Percentiles rank a stretch among this genome's conserved stretches.
Evolutionary conservation across 2,329 filamentous ascomycete genomes (phyloP).

Genomic region (Talaromyces sp.): DNA sequence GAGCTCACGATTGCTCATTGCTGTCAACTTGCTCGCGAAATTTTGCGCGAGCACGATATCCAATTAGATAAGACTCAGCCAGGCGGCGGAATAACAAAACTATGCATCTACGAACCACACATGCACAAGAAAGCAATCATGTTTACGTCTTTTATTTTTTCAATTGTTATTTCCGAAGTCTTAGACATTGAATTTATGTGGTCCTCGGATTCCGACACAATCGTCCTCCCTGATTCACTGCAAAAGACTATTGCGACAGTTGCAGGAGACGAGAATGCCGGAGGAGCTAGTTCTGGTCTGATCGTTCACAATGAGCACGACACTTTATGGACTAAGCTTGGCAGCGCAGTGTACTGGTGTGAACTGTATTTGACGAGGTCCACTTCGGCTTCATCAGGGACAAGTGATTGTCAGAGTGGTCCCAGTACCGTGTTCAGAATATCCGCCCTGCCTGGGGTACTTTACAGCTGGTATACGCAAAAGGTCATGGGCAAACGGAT

Average conservation of each 20-base stretch:
- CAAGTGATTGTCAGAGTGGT: slow-evolving; percentile 38
- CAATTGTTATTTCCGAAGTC: slow-evolving; percentile 31
- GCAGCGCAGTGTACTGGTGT: slow-evolving; percentile 35
- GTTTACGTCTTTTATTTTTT: slow-evolving; percentile 38
- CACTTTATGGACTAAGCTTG: slow-evolving; percentile 29
- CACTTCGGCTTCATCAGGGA: slow-evolving; percentile 28
- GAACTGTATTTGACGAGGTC: slow-evolving; percentile 36
- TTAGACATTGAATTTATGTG: slow-evolving; percentile 36
- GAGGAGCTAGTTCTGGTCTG: slow-evolving; percentile 34
- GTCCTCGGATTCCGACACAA: slow-evolving; percentile 38
- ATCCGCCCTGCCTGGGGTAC: slow-evolving; percentile 28
- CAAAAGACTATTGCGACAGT: slow-evolving; percentile 30
- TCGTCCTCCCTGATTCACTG: slow-evolving; percentile 31
- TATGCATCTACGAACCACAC: slow-evolving; percentile 38
- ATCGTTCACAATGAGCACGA: slow-evolving; percentile 35
- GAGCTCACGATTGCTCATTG: slow-evolving; percentile 24
- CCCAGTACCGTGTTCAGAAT: slow-evolving; percentile 37
- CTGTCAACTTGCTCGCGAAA: slow-evolving; percentile 24
- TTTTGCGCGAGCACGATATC: slow-evolving; percentile 23
- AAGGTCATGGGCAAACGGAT: slow-evolving; percentile 35
- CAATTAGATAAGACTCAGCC: slow-evolving; percentile 17
- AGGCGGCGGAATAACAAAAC: slow-evolving; percentile 18
- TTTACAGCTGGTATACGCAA: slow-evolving; percentile 39
- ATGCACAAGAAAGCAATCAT: slow-evolving; percentile 41
- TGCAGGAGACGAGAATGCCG: slow-evolving; percentile 31